A percentile compares a stretch with the other conserved stretches of the same genome.
Conservation (phyloP, 345 rosid genomes). For the Dovyalis caffra region DNA sequence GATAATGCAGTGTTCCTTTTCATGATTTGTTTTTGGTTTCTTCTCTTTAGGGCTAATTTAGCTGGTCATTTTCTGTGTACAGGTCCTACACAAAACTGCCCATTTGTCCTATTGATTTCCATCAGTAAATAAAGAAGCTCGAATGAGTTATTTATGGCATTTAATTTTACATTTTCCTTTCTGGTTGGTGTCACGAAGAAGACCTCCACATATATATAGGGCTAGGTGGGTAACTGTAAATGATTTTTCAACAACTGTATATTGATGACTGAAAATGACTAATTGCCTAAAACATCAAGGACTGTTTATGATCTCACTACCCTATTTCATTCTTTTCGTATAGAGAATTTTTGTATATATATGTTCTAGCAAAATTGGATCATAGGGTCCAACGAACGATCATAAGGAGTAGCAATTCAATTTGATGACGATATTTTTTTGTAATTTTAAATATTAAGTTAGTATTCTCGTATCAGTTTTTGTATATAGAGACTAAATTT, state of each 20-base stretch:
- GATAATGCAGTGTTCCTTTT: conserved; percentile 7
- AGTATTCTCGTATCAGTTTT: too few relatives aligned
- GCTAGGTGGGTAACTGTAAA: not conserved
- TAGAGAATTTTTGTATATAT: too few relatives aligned
- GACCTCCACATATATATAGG: too few relatives aligned
- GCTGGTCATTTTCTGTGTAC: not conserved
- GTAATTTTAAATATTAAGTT: too few relatives aligned
- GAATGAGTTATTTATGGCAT: too few relatives aligned
- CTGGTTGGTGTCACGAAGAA: too few relatives aligned
- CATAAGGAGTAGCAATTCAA: too few relatives aligned
- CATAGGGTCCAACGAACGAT: too few relatives aligned
- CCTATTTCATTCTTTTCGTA: not conserved
- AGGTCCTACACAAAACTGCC: not conserved
- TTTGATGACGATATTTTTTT: too few relatives aligned
- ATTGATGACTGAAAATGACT: not conserved
- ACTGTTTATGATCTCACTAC: not conserved
- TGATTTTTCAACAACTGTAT: not conserved
- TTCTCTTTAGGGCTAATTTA: not conserved
- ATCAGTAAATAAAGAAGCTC: too few relatives aligned
- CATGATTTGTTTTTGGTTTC: not conserved
- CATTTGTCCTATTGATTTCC: not conserved
- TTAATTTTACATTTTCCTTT: too few relatives aligned
- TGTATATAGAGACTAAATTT: rapidly evolving
- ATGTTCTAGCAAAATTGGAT: too few relatives aligned
- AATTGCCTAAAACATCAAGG: not conserved